phyloP scores from a whole-genome alignment of 2,329 filamentous ascomycete species.

The Aureobasidium subglaciale region DNA sequence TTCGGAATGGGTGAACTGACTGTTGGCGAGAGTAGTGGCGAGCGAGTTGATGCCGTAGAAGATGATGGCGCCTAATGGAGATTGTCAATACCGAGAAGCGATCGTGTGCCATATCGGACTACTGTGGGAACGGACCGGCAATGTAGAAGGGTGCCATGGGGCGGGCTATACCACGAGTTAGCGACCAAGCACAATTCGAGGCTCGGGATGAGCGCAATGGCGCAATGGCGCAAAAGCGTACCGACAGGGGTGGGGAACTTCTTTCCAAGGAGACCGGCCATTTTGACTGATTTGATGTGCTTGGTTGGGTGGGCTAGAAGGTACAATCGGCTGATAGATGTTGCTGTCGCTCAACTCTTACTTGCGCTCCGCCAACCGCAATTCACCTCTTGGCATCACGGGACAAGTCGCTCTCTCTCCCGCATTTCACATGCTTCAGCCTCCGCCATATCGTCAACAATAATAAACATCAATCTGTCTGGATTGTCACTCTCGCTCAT shows the following conservation, averaged over 20 bases:
- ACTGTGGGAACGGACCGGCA: conserved; percentile 16
- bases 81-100: no score
- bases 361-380: background rate
- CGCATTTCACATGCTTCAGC: conserved; percentile 2
- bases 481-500: no score
- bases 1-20: conserved; percentile 51
- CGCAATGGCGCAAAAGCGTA: conserved; percentile 28
- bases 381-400: conserved; percentile 8
- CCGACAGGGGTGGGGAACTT: conserved; percentile 46
- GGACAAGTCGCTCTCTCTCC: background rate
- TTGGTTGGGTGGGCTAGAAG: conserved; percentile 11
- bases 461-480: background rate
- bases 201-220: background rate
- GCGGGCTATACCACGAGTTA: conserved; percentile 14
- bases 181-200: background rate
- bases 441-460: background rate
- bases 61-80: conserved; percentile 67
- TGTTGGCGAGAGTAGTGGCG: conserved; percentile 67
- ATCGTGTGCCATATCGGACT: no score
- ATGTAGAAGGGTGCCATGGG: conserved; percentile 20
- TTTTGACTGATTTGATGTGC: conserved; percentile 23
- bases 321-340: conserved; percentile 8
- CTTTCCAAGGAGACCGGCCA: conserved; percentile 41
- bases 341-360: conserved; percentile 1
- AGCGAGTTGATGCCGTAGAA: conserved; percentile 86